These are phyloP conservation scores for Cordyceps cateniannulata DNA, from an alignment of 2,329 filamentous ascomycete species.

Conservation along the genomic window DNA sequence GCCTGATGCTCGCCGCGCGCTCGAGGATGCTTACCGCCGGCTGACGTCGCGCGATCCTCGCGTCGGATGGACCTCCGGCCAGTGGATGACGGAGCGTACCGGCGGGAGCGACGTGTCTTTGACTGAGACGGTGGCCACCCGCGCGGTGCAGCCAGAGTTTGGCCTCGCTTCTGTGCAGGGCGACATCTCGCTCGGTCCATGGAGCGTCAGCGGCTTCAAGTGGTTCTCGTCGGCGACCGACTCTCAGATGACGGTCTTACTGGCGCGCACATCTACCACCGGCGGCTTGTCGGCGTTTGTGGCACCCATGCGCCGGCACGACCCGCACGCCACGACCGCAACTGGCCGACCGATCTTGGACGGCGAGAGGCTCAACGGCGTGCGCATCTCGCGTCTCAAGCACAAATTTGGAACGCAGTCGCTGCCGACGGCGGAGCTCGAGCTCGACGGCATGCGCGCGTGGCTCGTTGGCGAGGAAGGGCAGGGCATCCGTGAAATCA, in stretches of 20 bases:
- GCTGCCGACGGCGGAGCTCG: constrained; percentile 67
- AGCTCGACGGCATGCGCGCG: constrained; percentile 54
- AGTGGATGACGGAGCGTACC: constrained; percentile 71
- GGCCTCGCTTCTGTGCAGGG: constrained; percentile 6
- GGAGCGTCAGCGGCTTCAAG: constrained; percentile 58
- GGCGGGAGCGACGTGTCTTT: constrained; percentile 64
- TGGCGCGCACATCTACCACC: constrained; percentile 45
- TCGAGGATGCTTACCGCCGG: constrained; percentile 45
- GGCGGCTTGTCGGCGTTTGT: constrained; percentile 55
- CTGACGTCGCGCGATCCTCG: constrained; percentile 44
- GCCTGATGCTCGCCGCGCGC: constrained; percentile 32
- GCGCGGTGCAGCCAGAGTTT: constrained; percentile 13
- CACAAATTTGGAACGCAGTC: constrained; percentile 65
- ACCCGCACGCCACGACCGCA: constrained; percentile 25
- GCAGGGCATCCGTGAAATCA: constrained; percentile 60
- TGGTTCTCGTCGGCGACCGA: constrained; percentile 66
- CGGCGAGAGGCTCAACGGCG: constrained; percentile 53
- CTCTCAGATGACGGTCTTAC: constrained; percentile 53
- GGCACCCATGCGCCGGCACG: constrained; percentile 51
- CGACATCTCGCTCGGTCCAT: constrained; percentile 41
- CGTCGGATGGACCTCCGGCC: constrained; percentile 62
- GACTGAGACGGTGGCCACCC: constrained; percentile 56
- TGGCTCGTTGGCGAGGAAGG: constrained; percentile 63
- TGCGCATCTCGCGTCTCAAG: constrained; percentile 63
- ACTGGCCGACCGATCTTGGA: constrained; percentile 19